Percentiles rank a stretch among this genome's conserved stretches.
Evolutionary conservation across 768 basidiomycete species (phyloP).

Genomic region (Naganishia randhawae): DNA sequence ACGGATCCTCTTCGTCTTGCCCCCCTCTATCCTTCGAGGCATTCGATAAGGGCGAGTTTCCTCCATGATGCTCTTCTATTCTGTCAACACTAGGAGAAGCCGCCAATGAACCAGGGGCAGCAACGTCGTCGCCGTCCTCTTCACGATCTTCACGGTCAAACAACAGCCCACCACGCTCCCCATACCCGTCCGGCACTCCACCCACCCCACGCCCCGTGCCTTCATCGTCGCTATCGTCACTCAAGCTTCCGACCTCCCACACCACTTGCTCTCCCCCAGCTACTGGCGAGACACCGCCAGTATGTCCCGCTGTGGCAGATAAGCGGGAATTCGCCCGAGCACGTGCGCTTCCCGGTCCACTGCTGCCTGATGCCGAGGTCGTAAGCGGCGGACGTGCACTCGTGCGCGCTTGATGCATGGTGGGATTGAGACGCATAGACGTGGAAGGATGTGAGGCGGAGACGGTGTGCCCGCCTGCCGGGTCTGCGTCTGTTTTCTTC

Average conservation of each 20-base stretch:
- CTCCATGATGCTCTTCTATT: conserved; percentile 10
- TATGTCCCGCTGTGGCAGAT: conserved; percentile 1
- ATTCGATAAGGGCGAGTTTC: neutral
- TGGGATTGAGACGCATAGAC: conserved; percentile 38
- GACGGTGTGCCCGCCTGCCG: conserved; percentile 35
- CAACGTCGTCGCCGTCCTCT: conserved; percentile 18
- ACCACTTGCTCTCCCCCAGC: conserved; percentile 2
- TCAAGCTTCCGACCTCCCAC: conserved; percentile 28
- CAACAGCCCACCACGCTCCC: conserved; percentile 15
- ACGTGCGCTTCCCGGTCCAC: too few species aligned
- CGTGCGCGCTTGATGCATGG: conserved; percentile 35
- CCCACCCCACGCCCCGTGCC: conserved; percentile 29
- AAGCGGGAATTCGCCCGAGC: conserved; percentile 15
- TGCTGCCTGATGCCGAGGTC: neutral
- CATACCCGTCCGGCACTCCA: conserved; percentile 23
- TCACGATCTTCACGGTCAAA: conserved; percentile 31
- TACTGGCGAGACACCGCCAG: neutral
- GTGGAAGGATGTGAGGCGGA: conserved; percentile 36
- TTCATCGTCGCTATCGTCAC: conserved; percentile 24
- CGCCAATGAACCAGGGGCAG: conserved; percentile 19
- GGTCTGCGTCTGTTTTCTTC: conserved; percentile 71
- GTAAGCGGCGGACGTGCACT: conserved; percentile 20
- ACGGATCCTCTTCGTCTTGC: conserved; percentile 35
- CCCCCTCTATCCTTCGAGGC: neutral
- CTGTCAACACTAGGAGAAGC: conserved; percentile 13